Evolutionary conservation across 225 moss, liverwort and hornwort species (phyloP).

Genomic region (Ulota crispa): DNA sequence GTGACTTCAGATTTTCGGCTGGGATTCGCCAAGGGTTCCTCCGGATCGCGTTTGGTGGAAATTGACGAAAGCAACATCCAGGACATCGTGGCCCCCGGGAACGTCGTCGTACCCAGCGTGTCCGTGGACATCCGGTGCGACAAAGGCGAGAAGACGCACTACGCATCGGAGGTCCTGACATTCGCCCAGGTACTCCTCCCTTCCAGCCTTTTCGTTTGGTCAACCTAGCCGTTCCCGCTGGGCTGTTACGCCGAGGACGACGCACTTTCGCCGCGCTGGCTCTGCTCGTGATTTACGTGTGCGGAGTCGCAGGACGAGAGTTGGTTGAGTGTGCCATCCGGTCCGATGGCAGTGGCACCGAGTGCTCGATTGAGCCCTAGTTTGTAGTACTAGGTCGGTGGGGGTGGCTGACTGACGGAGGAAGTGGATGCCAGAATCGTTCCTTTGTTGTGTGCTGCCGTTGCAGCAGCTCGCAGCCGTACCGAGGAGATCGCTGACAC

Average conservation of each 20-base stretch:
- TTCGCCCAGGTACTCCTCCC: constrained; percentile 55
- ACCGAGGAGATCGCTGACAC: background rate
- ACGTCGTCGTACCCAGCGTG: constrained; percentile 67
- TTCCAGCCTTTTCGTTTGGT: background rate
- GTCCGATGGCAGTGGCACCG: background rate
- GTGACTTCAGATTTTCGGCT: constrained; percentile 81
- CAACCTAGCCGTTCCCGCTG: background rate
- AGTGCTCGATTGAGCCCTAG: background rate
- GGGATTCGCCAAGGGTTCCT: constrained; percentile 59
- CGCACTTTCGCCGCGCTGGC: background rate
- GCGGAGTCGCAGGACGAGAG: background rate
- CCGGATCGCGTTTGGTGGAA: constrained; percentile 65
- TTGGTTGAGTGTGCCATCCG: background rate
- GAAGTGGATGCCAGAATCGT: background rate
- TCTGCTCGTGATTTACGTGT: background rate
- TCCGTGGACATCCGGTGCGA: constrained; percentile 77
- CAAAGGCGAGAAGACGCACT: constrained; percentile 82
- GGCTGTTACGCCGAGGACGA: background rate
- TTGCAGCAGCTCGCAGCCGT: background rate
- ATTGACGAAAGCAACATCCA: constrained; percentile 61
- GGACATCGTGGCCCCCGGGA: constrained; percentile 68
- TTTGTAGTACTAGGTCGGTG: constrained; percentile 1
- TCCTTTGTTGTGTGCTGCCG: background rate
- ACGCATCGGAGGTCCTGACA: constrained; percentile 69
- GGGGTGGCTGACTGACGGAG: background rate